Conservation (phyloP, 495 filamentous ascomycete genomes). For the Eremomyces bilateralis region DNA sequence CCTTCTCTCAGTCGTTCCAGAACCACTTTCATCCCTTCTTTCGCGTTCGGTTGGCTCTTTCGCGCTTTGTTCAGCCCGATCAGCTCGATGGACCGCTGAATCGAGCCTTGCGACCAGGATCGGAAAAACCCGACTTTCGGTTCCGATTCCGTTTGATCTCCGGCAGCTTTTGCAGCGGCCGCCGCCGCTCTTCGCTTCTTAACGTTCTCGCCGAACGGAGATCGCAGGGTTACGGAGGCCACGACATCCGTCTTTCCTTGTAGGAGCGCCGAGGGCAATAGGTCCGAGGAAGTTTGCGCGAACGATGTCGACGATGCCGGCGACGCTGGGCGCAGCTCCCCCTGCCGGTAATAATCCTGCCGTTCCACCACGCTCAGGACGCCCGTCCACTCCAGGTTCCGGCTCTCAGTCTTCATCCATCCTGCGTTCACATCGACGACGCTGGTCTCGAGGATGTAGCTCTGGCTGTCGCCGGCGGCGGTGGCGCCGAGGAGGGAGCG, state of each 20-base stretch:
- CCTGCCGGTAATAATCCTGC: constrained; percentile 34
- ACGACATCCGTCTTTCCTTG: constrained; percentile 49
- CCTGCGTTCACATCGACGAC: constrained; percentile 76
- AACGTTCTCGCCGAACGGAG: constrained; percentile 40
- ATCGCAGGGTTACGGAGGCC: constrained; percentile 69
- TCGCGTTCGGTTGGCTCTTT: constrained; percentile 66
- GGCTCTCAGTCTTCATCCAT: constrained; percentile 31
- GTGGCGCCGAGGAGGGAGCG: constrained; percentile 46
- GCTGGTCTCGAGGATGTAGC: constrained; percentile 81
- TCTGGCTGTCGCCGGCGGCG: constrained; percentile 37
- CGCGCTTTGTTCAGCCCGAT: constrained; percentile 68
- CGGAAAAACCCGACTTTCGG: constrained; percentile 39
- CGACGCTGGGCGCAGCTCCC: background rate
- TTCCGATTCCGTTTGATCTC: constrained; percentile 25
- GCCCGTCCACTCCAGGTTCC: constrained; percentile 42
- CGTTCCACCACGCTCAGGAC: constrained; percentile 82
- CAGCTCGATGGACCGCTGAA: constrained; percentile 76
- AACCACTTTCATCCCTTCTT: constrained; percentile 89
- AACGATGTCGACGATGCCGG: background rate
- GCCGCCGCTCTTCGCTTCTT: constrained; percentile 25
- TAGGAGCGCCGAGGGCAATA: no score
- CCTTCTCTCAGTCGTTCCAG: constrained; percentile 64
- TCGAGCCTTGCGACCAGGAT: constrained; percentile 53
- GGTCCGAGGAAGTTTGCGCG: background rate
- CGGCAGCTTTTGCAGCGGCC: constrained; percentile 21